These are phyloP conservation scores for Salix viminalis DNA, from an alignment of 345 rosid species.

Conservation along the genomic window DNA sequence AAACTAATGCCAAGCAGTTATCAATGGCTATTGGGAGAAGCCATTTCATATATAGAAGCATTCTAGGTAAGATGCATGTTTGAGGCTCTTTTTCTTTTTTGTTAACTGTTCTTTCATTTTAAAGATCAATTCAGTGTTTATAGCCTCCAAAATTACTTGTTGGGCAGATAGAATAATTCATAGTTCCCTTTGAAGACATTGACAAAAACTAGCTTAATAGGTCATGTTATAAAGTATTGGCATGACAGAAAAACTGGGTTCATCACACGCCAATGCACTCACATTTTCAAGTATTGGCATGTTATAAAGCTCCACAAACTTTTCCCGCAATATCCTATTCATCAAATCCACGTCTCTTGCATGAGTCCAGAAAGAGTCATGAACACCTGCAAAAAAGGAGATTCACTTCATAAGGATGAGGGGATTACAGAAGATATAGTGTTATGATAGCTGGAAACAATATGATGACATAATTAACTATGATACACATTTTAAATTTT, in stretches of 20 bases:
- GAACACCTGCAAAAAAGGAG: slow-evolving; percentile 64
- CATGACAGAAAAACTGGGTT: not conserved
- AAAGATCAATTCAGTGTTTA: not conserved
- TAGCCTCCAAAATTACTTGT: not conserved
- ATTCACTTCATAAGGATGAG: slow-evolving; percentile 7
- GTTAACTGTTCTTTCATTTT: not conserved
- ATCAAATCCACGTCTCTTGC: slow-evolving; percentile 88
- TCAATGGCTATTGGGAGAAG: not conserved
- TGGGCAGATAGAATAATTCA: not conserved
- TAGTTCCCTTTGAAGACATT: not conserved
- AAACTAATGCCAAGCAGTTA: slow-evolving; percentile 1
- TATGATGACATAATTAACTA: not conserved
- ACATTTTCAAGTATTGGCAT: slow-evolving; percentile 88
- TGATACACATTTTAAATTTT: not conserved
- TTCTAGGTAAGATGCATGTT: not conserved
- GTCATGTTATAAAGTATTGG: no score
- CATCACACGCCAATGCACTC: slow-evolving; percentile 31
- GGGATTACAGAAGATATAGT: not conserved
- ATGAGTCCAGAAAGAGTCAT: slow-evolving; percentile 99
- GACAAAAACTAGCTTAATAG: not conserved
- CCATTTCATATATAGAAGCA: not conserved
- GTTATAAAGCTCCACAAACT: slow-evolving; percentile 87
- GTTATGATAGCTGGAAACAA: not conserved
- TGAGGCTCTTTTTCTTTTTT: not conserved
- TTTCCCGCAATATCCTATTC: slow-evolving; percentile 81